Evolutionary conservation across 805 yeast genomes (phyloP), one percentile per base, ranked within the genome.

Genomic region (Starmera amethionina): DNA sequence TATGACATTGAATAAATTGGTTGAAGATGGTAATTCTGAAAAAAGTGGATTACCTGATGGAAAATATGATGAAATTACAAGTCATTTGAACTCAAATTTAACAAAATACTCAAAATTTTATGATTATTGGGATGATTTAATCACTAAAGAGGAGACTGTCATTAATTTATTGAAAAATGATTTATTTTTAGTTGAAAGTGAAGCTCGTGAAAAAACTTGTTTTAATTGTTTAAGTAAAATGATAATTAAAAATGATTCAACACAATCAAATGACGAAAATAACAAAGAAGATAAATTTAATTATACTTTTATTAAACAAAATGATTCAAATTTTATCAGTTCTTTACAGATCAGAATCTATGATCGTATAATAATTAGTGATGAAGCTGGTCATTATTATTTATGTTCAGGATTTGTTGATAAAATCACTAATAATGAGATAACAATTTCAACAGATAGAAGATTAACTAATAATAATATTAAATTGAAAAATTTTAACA

Each of bases 281-380:
- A 45, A 54, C 5, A 40, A 46, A 5, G 51, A 43, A 30, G 47
- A 42, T 16, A 50, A 51, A 22, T 77, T 60, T 46, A 37, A 62
- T 8, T 81, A 80, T 55, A 67, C 73, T 0, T 75, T 81, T 51
- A 18, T n/a, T 4, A 60, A 58, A 38, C 64, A 80, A 51, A 55
- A 50, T 18, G 19, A 30, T 5, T 37, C 42, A 1, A 32, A 40
- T 1, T 45, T 55, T 30, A 40, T 58, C 53, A 40, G 46, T 50
- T 56, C 53, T 3, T 62, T 80, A 0, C 86, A 81, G 42, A 50
- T 87, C 2, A 39, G 63, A 0, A 63, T 67, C 32, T 68, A 72
- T 46, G 96, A 89, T 52, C 65, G 76, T 32, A 72, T 89, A 1
- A 67, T 82, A 13, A 63, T 88, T 1, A 87, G 96, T 52, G 95